Conservation (phyloP, 1,284 basidiomycete genomes). For the Ustilago nuda region DNA sequence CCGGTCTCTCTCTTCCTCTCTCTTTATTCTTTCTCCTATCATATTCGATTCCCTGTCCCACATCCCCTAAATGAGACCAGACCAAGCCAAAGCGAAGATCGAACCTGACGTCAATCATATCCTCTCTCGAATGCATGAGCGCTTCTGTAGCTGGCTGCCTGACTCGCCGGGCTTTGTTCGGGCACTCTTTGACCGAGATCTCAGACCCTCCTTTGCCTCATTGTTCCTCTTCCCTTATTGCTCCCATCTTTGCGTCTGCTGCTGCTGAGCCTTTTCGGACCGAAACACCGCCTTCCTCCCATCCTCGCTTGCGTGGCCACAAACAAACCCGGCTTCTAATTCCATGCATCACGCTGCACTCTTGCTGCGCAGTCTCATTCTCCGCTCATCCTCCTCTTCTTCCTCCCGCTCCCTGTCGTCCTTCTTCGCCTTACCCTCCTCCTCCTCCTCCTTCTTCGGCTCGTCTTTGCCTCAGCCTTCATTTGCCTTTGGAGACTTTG, state of each 20-base stretch:
- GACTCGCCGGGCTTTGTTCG: background rate
- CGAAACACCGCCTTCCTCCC: background rate
- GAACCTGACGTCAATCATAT: background rate
- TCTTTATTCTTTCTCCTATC: background rate
- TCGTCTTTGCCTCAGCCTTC: background rate
- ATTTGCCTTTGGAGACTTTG: background rate
- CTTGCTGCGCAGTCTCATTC: slow-evolving; percentile 10
- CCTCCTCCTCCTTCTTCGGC: background rate
- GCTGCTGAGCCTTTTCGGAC: background rate
- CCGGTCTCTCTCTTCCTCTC: background rate
- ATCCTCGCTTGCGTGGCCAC: slow-evolving; percentile 23
- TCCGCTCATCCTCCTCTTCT: slow-evolving; percentile 5
- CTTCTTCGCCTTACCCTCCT: background rate
- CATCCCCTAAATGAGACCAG: background rate
- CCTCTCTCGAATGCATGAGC: too few species aligned
- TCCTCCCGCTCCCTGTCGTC: background rate
- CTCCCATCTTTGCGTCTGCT: background rate
- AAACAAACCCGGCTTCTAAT: slow-evolving; percentile 43
- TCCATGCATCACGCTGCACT: slow-evolving; percentile 31
- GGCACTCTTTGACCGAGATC: slow-evolving; percentile 4
- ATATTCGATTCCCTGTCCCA: too few species aligned
- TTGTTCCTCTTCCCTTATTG: background rate
- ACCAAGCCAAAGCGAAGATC: background rate
- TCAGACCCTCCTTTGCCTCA: background rate
- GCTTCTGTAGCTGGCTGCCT: too few species aligned